Conservation (phyloP, 2,329 filamentous ascomycete genomes). For the Phoma herbarum region DNA sequence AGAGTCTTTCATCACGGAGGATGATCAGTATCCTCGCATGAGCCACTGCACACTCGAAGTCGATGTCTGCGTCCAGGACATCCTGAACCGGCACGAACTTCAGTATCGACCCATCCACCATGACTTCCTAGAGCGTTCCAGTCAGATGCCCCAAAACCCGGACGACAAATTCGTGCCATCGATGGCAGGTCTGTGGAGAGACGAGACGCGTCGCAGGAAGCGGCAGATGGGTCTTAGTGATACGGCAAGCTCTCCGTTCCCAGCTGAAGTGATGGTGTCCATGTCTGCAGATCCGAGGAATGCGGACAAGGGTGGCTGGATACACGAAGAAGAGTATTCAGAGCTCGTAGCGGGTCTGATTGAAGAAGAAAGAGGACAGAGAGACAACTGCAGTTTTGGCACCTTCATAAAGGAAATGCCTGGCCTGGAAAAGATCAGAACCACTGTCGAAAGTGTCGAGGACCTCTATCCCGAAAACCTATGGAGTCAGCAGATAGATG, state of each 20-base stretch:
- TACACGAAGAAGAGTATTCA: constrained; percentile 87
- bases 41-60: constrained; percentile 92
- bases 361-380: constrained; percentile 66
- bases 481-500: constrained; percentile 13
- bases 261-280: constrained; percentile 80
- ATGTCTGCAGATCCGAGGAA: constrained; percentile 86
- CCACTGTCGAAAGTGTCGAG: constrained; percentile 82
- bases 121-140: constrained; percentile 78
- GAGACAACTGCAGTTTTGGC: constrained; percentile 65
- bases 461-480: constrained; percentile 81
- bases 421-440: constrained; percentile 71
- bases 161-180: constrained; percentile 89
- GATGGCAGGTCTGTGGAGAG: constrained; percentile 92
- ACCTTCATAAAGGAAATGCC: constrained; percentile 67
- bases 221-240: constrained; percentile 71
- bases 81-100: constrained; percentile 81
- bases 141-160: constrained; percentile 62
- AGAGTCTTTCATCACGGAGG: constrained; percentile 66
- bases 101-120: constrained; percentile 83
- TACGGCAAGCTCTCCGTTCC: constrained; percentile 77
- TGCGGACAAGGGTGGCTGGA: constrained; percentile 80
- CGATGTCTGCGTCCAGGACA: constrained; percentile 88
- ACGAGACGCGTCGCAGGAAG: constrained; percentile 83
- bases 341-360: constrained; percentile 71
- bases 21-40: constrained; percentile 72